A percentile compares a stretch with the other conserved stretches of the same genome.
These are phyloP conservation scores for Calendula officinalis DNA, from an alignment of 129 eudicot genomes.

Conservation along the genomic window DNA sequence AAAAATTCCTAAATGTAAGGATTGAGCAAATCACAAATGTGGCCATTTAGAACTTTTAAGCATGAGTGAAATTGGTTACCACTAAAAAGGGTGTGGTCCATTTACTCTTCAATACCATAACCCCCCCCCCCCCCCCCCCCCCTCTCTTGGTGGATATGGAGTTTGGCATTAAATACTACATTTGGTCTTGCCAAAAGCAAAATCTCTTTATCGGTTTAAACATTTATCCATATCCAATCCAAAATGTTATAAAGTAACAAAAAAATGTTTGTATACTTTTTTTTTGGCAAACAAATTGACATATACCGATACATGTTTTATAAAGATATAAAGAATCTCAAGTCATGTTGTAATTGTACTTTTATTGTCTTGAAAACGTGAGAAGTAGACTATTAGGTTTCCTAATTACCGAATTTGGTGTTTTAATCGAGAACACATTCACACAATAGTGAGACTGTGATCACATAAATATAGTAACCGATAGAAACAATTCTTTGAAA, in stretches of 20 bases:
- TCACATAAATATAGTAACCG: not conserved
- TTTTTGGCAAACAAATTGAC: not conserved
- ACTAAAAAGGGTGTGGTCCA: slow-evolving; percentile 21
- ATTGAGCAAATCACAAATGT: slow-evolving; percentile 19
- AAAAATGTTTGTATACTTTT: not conserved
- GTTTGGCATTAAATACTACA: slow-evolving; percentile 9
- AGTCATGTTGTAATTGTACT: not conserved
- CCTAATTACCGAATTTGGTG: not conserved
- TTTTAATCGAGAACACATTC: too few species aligned
- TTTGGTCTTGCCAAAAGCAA: not conserved
- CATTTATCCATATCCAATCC: not conserved
- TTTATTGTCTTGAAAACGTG: not conserved
- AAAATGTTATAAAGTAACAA: not conserved
- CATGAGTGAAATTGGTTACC: slow-evolving; percentile 8
- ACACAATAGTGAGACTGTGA: too few species aligned
- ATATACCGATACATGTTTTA: not conserved
- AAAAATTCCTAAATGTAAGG: slow-evolving; percentile 13
- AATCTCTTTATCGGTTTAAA: not conserved
- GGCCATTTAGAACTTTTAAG: slow-evolving; percentile 7
- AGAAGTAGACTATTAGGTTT: not conserved
- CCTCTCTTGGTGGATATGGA: slow-evolving; percentile 18
- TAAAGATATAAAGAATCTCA: not conserved
- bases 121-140: not conserved
- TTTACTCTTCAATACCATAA: slow-evolving; percentile 10
- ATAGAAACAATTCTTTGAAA: not conserved